Evolutionary conservation across 2,329 filamentous ascomycete species (phyloP), one percentile per base, ranked within the genome.

Genomic region (Arthrobotrys musiformis): DNA sequence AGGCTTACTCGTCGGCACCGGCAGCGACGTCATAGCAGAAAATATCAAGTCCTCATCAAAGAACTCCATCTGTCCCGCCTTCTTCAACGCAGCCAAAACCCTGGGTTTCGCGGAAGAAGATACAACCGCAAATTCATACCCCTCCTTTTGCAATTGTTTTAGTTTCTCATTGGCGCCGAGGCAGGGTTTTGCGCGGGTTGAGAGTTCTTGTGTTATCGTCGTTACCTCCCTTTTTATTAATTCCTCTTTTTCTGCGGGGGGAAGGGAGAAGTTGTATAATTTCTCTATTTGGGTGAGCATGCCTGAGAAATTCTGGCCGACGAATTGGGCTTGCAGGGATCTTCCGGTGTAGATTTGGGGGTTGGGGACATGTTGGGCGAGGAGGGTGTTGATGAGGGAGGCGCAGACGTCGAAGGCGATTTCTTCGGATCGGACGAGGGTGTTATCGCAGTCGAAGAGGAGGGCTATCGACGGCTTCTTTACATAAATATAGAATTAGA

Each of bases 281-380:
- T 89, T 85, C 84, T 93, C 90, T 78, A 97, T 89, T 78, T 89
- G 89, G 74, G 86, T 84, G 85, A 97, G 90, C 92, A 97, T 97
- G 84, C 93, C 92, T 80, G 93, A 92, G 88, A 97, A 97, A 88
- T 96, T 97, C 84, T 95, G 91, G 81, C 94, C 93, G 81, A 97
- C 93, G 82, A 96, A 97, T 85, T 97, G 92, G 81, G 87, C 86
- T 85, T 97, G 92, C 79, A 97, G 90, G 76, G 89, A 87, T 56
- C 90, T 88, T 82, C 91, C 91, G 2, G 92, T 93, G 86, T 96
- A n/a, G n/a, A 97, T 82, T 88, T 89, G 81, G 89, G 86, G 26
- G 86, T 82, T 81, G 61, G 22, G 15, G 17, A 26, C 82, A 91
- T 87, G 82, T 88, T 87, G 81, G 87, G 86, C n/a, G 83, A 94